These are phyloP conservation scores for Xerocomellus amylosporus DNA, from an alignment of 768 basidiomycete species.

Conservation along the genomic window DNA sequence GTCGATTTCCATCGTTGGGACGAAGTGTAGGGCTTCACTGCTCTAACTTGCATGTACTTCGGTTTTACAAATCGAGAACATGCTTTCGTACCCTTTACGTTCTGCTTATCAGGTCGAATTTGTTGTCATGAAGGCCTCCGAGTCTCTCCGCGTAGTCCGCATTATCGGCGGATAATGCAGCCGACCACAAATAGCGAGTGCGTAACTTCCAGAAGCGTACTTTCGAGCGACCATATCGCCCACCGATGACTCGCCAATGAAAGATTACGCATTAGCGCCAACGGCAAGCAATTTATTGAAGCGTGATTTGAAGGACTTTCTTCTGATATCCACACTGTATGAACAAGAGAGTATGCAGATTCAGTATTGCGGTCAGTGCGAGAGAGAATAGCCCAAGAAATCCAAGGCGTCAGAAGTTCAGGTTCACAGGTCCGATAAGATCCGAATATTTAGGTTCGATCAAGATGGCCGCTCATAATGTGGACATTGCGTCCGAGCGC, in stretches of 20 bases:
- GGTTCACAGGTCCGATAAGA: neutral
- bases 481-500: neutral
- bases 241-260: neutral
- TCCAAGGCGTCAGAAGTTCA: neutral
- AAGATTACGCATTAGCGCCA: neutral
- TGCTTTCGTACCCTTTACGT: neutral
- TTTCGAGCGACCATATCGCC: neutral
- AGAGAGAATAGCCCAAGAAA: neutral
- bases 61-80: neutral
- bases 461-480: neutral
- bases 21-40: neutral
- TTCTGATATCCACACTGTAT: neutral
- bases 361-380: neutral
- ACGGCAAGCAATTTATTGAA: neutral
- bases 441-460: neutral
- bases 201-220: neutral
- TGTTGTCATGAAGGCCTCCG: neutral
- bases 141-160: neutral
- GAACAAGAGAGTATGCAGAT: neutral
- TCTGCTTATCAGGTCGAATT: neutral
- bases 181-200: neutral
- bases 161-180: neutral
- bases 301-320: conserved; percentile 22
- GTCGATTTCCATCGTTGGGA: neutral
- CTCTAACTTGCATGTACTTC: neutral